These are phyloP conservation scores for Aspergillus olivimuriae DNA, from an alignment of 495 filamentous ascomycete genomes.

Conservation along the genomic window DNA sequence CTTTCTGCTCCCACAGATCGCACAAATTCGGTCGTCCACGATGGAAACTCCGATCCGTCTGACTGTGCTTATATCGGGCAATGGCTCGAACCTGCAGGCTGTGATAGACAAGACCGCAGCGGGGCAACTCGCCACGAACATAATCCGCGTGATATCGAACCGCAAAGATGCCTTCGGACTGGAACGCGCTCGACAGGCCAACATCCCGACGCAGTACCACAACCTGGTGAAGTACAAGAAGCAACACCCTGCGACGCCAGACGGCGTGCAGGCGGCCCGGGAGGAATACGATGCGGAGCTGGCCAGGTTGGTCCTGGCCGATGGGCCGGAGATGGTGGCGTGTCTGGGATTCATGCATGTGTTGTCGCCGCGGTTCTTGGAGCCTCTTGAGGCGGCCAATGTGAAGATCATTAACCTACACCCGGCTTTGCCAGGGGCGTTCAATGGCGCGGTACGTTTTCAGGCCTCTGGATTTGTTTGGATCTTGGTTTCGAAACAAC, in stretches of 20 bases:
- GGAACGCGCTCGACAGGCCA: conserved; percentile 58
- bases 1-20: neutral
- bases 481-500: neutral
- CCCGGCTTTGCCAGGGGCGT: conserved; percentile 68
- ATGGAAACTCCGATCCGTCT: conserved; percentile 38
- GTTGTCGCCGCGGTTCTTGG: conserved; percentile 55
- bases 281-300: conserved; percentile 76
- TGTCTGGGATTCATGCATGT: conserved; percentile 51
- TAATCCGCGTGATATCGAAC: conserved; percentile 79
- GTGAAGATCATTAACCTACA: conserved; percentile 83
- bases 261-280: conserved; percentile 47
- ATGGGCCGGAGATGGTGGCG: conserved; percentile 65
- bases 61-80: conserved; percentile 69
- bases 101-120: conserved; percentile 67
- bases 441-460: conserved; percentile 60
- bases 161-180: conserved; percentile 74
- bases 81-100: conserved; percentile 84
- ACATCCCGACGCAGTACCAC: conserved; percentile 79
- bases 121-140: conserved; percentile 51
- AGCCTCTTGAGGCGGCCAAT: conserved; percentile 51
- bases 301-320: conserved; percentile 61
- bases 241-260: conserved; percentile 35
- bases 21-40: conserved; percentile 2
- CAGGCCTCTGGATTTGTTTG: neutral
- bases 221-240: conserved; percentile 70